Evolutionary conservation across 345 rosid genomes (phyloP).

Genomic region (Diplotaxis tenuifolia): DNA sequence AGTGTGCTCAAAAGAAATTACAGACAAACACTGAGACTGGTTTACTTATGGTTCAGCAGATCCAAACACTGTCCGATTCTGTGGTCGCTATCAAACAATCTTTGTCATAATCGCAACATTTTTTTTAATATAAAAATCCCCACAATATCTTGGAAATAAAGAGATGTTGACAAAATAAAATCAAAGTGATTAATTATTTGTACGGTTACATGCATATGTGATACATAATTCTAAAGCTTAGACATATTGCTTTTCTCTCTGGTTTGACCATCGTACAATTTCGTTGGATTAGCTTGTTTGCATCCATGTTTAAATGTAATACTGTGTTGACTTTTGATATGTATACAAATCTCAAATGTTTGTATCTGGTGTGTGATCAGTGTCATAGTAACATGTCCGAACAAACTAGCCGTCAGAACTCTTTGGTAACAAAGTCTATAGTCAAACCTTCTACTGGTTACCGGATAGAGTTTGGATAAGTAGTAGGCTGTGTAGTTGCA

Average conservation of each 20-base stretch:
- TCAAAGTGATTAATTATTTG: not conserved
- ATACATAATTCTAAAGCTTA: not conserved
- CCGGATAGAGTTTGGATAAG: conserved; percentile 32
- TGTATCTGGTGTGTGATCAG: not conserved
- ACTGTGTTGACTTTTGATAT: not conserved
- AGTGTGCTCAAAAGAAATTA: conserved; percentile 8
- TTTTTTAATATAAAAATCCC: not conserved
- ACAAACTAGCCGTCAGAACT: conserved; percentile 31
- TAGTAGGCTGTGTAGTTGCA: conserved; percentile 18
- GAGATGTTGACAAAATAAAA: not conserved
- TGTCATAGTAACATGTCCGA: conserved; percentile 15
- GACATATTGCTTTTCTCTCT: not conserved
- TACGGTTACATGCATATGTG: not conserved
- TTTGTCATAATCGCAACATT: conserved; percentile 9
- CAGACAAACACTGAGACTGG: conserved; percentile 9
- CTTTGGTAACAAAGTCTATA: conserved; percentile 6
- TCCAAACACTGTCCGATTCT: conserved; percentile 25
- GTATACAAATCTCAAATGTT: not conserved
- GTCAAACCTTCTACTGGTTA: conserved; percentile 1
- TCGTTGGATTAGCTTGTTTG: not conserved
- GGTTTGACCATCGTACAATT: conserved; percentile 2
- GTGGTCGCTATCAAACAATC: conserved; percentile 20
- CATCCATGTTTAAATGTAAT: not conserved
- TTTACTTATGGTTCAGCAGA: conserved; percentile 3
- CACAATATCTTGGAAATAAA: conserved; percentile 4